A percentile compares a stretch with the other conserved stretches of the same genome.
These are phyloP conservation scores for Corylus heterophylla DNA, from an alignment of 306 rosid species.

Conservation along the genomic window DNA sequence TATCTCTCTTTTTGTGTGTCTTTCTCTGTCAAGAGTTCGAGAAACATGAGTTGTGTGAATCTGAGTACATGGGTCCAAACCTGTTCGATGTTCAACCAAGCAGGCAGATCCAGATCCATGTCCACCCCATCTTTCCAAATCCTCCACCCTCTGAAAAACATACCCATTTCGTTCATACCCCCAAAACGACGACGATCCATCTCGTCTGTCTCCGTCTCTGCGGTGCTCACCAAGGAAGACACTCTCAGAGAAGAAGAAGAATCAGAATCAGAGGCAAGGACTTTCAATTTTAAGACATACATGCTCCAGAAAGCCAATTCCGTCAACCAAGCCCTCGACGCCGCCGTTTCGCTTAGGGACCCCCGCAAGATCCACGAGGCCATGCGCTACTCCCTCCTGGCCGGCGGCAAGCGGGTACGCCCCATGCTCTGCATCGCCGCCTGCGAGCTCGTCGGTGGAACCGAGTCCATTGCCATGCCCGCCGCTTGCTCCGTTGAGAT, in stretches of 20 bases:
- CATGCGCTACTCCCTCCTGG: constrained; percentile 79
- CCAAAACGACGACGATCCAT: constrained; percentile 8
- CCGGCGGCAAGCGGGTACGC: constrained; percentile 74
- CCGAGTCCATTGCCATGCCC: constrained; percentile 47
- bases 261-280: not conserved
- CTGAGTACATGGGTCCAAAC: constrained; percentile 44
- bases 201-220: constrained; percentile 28
- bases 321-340: constrained; percentile 61
- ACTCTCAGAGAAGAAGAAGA: constrained; percentile 15
- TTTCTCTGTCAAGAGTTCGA: not conserved
- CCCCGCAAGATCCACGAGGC: constrained; percentile 69
- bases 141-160: constrained; percentile 23
- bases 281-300: constrained; percentile 55
- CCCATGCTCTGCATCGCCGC: constrained; percentile 75
- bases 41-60: constrained; percentile 48
- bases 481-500: constrained; percentile 80
- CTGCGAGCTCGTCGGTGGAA: constrained; percentile 70
- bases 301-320: constrained; percentile 48
- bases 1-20: not conserved
- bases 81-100: constrained; percentile 41
- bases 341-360: constrained; percentile 43
- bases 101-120: constrained; percentile 40
- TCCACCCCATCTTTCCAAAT: constrained; percentile 24
- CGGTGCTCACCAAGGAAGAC: constrained; percentile 38
- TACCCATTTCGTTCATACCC: constrained; percentile 19